Evolutionary conservation across 345 rosid species (phyloP).

Genomic region (Eutrema yunnanense): DNA sequence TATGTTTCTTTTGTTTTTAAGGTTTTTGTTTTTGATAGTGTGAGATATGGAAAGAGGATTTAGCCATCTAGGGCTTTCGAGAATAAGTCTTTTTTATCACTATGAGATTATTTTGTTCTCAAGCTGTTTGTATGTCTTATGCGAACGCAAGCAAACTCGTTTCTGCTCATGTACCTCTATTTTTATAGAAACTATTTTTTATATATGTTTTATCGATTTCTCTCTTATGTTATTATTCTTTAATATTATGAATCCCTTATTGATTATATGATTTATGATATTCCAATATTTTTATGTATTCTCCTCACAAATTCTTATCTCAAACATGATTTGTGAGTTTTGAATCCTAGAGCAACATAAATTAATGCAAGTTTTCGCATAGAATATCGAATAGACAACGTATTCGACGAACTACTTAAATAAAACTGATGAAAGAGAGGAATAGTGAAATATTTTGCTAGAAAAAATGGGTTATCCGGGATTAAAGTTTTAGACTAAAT

Average conservation of each 20-base stretch:
- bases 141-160: slow-evolving; percentile 30
- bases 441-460: not conserved
- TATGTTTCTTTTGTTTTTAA: slow-evolving; percentile 16
- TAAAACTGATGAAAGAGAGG: not conserved
- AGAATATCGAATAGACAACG: no score
- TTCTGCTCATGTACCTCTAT: slow-evolving; percentile 27
- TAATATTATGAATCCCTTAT: not conserved
- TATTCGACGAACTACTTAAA: not conserved
- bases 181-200: slow-evolving; percentile 22
- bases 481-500: no score
- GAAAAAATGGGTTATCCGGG: not conserved
- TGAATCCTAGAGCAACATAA: not conserved
- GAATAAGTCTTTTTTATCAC: slow-evolving; percentile 27
- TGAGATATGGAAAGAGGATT: slow-evolving; percentile 23
- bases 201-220: slow-evolving; percentile 1
- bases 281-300: not conserved
- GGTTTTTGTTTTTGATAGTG: slow-evolving; percentile 24
- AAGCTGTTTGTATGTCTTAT: slow-evolving; percentile 34
- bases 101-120: slow-evolving; percentile 29
- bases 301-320: not conserved
- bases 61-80: slow-evolving; percentile 34
- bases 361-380: not conserved
- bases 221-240: not conserved
- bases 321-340: not conserved
- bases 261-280: not conserved